A percentile compares a stretch with the other conserved stretches of the same genome.
Evolutionary conservation across 306 rosid species (phyloP).

Genomic region (Quercus gilva): DNA sequence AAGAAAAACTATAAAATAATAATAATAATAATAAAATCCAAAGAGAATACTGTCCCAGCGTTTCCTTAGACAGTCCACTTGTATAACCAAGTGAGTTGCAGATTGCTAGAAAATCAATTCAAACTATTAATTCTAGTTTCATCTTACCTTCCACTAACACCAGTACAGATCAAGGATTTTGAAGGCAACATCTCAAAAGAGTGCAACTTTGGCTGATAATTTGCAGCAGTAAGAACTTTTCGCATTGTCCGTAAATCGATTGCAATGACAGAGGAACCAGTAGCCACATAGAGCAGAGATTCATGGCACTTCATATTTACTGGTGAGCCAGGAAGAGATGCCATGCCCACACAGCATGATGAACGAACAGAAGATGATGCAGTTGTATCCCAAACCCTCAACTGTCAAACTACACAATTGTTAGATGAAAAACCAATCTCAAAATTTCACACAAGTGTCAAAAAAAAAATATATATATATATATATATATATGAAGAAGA

Average conservation of each 20-base stretch:
- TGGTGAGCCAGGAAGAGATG: slow-evolving; percentile 57
- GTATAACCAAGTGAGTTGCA: background rate
- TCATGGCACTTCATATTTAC: slow-evolving; percentile 74
- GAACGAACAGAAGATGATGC: slow-evolving; percentile 57
- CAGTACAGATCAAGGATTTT: slow-evolving; percentile 67
- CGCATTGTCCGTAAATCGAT: slow-evolving; percentile 86
- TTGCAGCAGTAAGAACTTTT: slow-evolving; percentile 55
- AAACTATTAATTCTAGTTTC: background rate
- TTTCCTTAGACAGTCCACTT: slow-evolving; percentile 5
- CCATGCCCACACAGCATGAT: slow-evolving; percentile 81
- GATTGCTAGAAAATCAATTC: background rate
- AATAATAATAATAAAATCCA: too few relatives aligned
- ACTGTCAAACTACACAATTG: slow-evolving; percentile 37
- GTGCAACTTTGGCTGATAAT: slow-evolving; percentile 41
- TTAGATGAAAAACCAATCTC: slow-evolving; percentile 15
- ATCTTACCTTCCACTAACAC: slow-evolving; percentile 61
- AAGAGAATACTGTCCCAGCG: background rate
- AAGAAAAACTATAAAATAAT: too few relatives aligned
- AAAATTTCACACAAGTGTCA: background rate
- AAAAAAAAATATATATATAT: too few relatives aligned
- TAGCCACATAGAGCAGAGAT: slow-evolving; percentile 60
- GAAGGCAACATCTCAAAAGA: slow-evolving; percentile 66
- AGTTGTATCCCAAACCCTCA: slow-evolving; percentile 81
- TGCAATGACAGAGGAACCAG: slow-evolving; percentile 63
- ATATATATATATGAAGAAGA: too few relatives aligned